These are phyloP conservation scores for Candida montana DNA, from an alignment of 805 yeast genomes.

Conservation along the genomic window DNA sequence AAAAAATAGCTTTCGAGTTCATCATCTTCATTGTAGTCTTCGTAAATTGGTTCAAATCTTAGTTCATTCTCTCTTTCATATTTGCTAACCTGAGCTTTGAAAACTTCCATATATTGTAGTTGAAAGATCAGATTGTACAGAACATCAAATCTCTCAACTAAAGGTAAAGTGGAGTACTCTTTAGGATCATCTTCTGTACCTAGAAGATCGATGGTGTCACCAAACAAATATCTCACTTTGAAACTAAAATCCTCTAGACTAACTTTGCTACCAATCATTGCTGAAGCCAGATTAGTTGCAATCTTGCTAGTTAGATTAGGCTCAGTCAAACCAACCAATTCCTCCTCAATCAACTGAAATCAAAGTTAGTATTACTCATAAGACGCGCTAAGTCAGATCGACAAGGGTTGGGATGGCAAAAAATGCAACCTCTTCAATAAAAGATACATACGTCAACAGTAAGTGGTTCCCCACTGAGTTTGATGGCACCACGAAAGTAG, in stretches of 20 bases:
- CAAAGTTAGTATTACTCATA: no score
- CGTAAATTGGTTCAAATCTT: slow-evolving; percentile 29
- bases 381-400: no score
- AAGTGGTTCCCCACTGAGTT: slow-evolving; percentile 45
- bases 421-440: no score
- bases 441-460: slow-evolving; percentile 41
- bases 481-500: slow-evolving; percentile 46
- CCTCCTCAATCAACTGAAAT: slow-evolving; percentile 43
- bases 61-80: slow-evolving; percentile 26
- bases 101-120: slow-evolving; percentile 38
- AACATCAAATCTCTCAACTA: slow-evolving; percentile 46
- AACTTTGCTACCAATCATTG: slow-evolving; percentile 19
- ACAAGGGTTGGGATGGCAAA: no score
- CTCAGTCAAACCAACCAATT: slow-evolving; percentile 42
- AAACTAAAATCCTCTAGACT: slow-evolving; percentile 22
- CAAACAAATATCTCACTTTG: slow-evolving; percentile 23
- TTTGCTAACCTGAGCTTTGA: slow-evolving; percentile 43
- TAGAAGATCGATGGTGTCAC: slow-evolving; percentile 17
- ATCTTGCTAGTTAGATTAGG: slow-evolving; percentile 38
- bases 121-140: slow-evolving; percentile 39
- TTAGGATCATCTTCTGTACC: slow-evolving; percentile 24
- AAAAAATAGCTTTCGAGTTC: slow-evolving; percentile 28
- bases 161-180: slow-evolving; percentile 35
- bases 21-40: slow-evolving; percentile 8
- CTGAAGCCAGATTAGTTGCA: slow-evolving; percentile 25